Evolutionary conservation across 2,329 filamentous ascomycete genomes (phyloP), one percentile per base, ranked within the genome.

Genomic region (Fusarium sp.): DNA sequence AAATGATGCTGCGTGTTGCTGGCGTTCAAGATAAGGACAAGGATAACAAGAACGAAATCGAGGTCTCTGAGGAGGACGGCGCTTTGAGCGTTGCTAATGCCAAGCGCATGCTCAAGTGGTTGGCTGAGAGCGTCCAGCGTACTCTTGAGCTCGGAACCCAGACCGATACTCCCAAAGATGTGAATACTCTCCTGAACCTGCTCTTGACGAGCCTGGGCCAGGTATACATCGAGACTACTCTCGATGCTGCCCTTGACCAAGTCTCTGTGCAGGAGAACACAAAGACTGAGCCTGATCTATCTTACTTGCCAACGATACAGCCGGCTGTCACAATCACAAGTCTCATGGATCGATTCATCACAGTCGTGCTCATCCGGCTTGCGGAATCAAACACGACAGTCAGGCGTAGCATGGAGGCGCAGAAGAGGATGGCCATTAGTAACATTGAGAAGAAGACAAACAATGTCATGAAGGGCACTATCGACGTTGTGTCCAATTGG

Each of bases 91-190:
- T 97, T 9, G 87, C 90, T n/a, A 95, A 93, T 80, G 94, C 95
- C n/a, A 98, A 98, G 84, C 90, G 96, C 64, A 99, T 99, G 95
- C 88, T 99, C 68, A 97, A 94, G 80, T 99, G 96, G 96, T 86
- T 99, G 44, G 96, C 96, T 5, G 96, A 99, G 85, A 95, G 94
- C 71, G 96, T 99, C 30, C 93, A 96, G 43, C 89, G 96, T 72
- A 94, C 95, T 0, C 87, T 99, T 15, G 96, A 99, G 81, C 87
- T 99, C n/a, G 95, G 94, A 30, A 92, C 94, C 30, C 91, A 92
- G 58, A 92, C 89, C 64, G 96, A 99, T 76, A 98, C 95, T 9
- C 94, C 96, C 21, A 98, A 97, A 81, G 96, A 99, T 81, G 94
- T 98, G 63, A 93, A 92, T 50, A 91, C 94, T 68, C 88, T 98